Evolutionary conservation across 1,284 basidiomycete species (phyloP), one percentile per base, ranked within the genome.

Genomic region (Pisolithus thermaeus): DNA sequence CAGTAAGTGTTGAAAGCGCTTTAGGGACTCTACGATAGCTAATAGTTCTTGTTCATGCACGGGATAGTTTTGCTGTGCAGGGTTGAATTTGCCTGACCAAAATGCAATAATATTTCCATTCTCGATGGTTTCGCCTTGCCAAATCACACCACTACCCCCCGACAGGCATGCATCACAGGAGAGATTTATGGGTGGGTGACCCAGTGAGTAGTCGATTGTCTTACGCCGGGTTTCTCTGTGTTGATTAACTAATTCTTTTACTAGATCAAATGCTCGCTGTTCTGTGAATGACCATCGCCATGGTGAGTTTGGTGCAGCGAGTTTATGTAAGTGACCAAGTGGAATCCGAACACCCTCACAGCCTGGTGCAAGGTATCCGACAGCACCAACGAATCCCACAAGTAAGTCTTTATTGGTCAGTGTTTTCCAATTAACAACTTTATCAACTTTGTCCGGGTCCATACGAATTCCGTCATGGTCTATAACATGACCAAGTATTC

Each of bases 11-110:
- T 60, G 40, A 50, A 63, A 67, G 3, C 57, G 52, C 39, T 59
- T 58, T 53, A 71, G 48, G 0, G 64, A 57, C 46, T 69, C 63
- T 0, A 69, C 56, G 0, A 63, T 61, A 0, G 69, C 67, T n/a
- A 70, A 50, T 44, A 68, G 47, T 47, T 69, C 65, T n/a, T 60
- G 52, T 68, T 70, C 25, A 5, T 25, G n/a, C n/a, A n/a, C n/a
- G n/a, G n/a, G n/a, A n/a, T n/a, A n/a, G n/a, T n/a, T n/a, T n/a
- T n/a, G n/a, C n/a, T n/a, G n/a, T n/a, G n/a, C n/a, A n/a, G n/a
- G n/a, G n/a, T n/a, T n/a, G n/a, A n/a, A n/a, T n/a, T n/a, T n/a
- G n/a, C n/a, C n/a, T n/a, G n/a, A n/a, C n/a, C n/a, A n/a, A n/a
- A n/a, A n/a, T n/a, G n/a, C n/a, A n/a, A n/a, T n/a, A n/a, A n/a